A percentile compares a stretch with the other conserved stretches of the same genome.
Conservation (phyloP, 345 rosid genomes). For the Viola odorata region DNA sequence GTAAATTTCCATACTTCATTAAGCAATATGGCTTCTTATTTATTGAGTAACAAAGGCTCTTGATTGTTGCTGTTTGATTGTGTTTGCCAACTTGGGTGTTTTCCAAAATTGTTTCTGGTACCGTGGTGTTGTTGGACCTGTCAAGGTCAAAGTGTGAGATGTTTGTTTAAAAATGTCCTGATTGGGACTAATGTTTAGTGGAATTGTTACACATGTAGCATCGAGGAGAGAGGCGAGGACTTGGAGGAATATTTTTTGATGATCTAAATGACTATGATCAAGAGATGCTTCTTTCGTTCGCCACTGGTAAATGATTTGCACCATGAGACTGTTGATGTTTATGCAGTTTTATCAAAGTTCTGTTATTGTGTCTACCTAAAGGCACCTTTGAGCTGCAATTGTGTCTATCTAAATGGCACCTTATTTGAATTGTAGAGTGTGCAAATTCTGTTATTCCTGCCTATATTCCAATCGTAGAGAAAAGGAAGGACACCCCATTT, state of each 20-base stretch:
- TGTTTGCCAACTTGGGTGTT: no score
- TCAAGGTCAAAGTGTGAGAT: neutral
- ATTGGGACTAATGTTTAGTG: neutral
- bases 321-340: neutral
- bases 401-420: neutral
- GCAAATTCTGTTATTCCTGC: conserved; percentile 89
- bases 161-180: neutral
- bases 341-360: neutral
- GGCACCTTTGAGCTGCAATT: neutral
- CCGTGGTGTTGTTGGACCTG: no score
- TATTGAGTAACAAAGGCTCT: no score
- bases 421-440: conserved; percentile 52
- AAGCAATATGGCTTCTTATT: no score
- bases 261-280: conserved; percentile 88
- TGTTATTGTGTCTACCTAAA: neutral
- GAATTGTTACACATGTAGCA: conserved; percentile 47
- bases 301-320: conserved; percentile 58
- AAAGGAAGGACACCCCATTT: conserved; percentile 67
- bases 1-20: no score
- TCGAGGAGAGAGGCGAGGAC: conserved; percentile 88
- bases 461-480: conserved; percentile 82
- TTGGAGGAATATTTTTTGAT: conserved; percentile 97
- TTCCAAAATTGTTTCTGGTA: no score
- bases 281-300: conserved; percentile 89
- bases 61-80: no score